Evolutionary conservation across 257 asterid genomes (phyloP), one percentile per base, ranked within the genome.

Genomic region (Gardenia jasminoides): DNA sequence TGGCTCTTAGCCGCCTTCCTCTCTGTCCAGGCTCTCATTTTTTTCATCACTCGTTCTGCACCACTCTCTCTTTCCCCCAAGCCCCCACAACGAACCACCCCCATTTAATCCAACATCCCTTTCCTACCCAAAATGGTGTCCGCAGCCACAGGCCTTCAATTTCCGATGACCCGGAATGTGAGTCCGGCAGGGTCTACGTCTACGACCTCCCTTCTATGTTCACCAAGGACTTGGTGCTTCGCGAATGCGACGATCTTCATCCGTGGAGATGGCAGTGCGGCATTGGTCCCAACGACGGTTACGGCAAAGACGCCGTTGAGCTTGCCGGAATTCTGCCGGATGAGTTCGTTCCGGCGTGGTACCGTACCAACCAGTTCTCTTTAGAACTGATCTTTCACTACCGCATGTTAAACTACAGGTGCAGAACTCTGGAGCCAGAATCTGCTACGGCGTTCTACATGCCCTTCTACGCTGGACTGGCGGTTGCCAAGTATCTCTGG

Each of bases 221-320:
- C 79, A 93, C 92, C 67, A 79, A 58, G 56, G 99, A 95, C 43
- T 76, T 93, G 79, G 79, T 59, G 8, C 50, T 84, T 7, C 62
- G 82, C 66, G 81, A 82, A 30, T 93, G 98, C 78, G 88, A 91
- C 39, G 99, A 93, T 72, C 89, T 95, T 31, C 86, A 92, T 61
- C 93, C 84, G 1, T 95, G 97, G 96, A 87, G 86, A 56, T 95
- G 99, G 99, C 92, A 93, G 61, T 93, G 99, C 83, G 99, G 99
- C 12, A 88, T 93, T 28, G 71, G 84, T 3, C 33, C 96, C 10
- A 90, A 92, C 85, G 89, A 93, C 82, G 99, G 99, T 0, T 95
- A 87, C 83, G 99, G 99, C 65, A 84, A 80, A 64, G 76, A 83
- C 64, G 92, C 97, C 54, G 7, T 82, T 79, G 78, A 82, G 43